Evolutionary conservation across 2,329 filamentous ascomycete species (phyloP), one percentile per base, ranked within the genome.

Genomic region (Paracoccidioides brasiliensis): DNA sequence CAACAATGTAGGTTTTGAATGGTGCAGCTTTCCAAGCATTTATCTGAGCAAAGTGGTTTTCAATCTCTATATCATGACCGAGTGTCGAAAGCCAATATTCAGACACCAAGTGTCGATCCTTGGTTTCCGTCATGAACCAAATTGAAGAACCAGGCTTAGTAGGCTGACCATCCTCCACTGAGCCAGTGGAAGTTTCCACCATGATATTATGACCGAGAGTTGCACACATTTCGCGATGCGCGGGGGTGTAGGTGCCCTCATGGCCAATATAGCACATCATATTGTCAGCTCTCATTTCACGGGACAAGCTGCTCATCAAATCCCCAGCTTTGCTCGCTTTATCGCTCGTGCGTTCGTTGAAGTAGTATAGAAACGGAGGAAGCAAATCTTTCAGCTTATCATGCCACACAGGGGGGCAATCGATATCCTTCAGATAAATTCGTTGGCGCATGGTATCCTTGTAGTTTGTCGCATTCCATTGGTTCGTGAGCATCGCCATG

Each of bases 121-220:
- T 94, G 40, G 84, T 90, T 68, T 96, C 90, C 0, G 93, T 97
- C 93, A 98, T 97, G 67, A 97, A 95, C 93, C 93, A 98, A 41
- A 98, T 81, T 0, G 93, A 96, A 55, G 88, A 95, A 1, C 93
- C 93, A 1, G 86, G 81, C 60, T 83, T 87, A 46, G 81, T 81
- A 0, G 72, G 71, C 66, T 93, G 88, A 4, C 86, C 88, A 52
- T 86, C 77, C 55, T 84, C 80, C 15, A 80, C 75, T 2, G 81
- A 75, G 0, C 75, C 75, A 46, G 71, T 72, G 0, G 91, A 97
- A 2, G 90, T 83, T 61, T 96, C 89, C 1, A 98, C 90, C 93
- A 98, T 97, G 63, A 98, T 91, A 66, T 98, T 98, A 62, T 98
- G 93, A 0, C 93, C 91, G 10, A 97, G 74, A 40, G 87, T 95